Percentiles rank a stretch among this genome's conserved stretches.
Evolutionary conservation across 495 filamentous ascomycete species (phyloP).

Genomic region (Tuber microsphaerosporum): DNA sequence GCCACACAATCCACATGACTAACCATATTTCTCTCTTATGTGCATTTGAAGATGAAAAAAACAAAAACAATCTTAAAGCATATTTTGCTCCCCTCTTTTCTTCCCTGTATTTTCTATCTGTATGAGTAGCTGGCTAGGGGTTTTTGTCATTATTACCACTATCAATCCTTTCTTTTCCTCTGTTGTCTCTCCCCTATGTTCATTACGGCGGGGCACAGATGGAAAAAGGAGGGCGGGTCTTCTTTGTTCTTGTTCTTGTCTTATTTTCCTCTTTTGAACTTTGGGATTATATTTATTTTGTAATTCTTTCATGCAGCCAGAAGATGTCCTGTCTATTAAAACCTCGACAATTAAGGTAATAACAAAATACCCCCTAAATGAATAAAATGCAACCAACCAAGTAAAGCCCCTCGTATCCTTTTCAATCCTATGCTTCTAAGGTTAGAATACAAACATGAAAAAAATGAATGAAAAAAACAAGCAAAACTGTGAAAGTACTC

Average conservation of each 20-base stretch:
- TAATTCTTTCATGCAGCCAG: slow-evolving; percentile 20
- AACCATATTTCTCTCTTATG: neutral
- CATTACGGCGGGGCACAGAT: neutral
- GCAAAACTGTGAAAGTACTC: neutral
- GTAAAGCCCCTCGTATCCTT: neutral
- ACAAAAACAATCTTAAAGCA: neutral
- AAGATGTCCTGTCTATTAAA: neutral
- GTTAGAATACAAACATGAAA: neutral
- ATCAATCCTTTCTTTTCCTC: neutral
- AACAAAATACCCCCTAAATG: neutral
- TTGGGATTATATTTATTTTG: slow-evolving; percentile 30
- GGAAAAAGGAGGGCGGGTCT: neutral
- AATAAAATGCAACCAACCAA: neutral
- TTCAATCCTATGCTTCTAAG: neutral
- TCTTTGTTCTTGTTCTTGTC: neutral
- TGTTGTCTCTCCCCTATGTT: neutral
- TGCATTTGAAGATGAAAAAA: neutral
- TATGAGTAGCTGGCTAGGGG: neutral
- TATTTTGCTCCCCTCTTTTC: slow-evolving; percentile 4
- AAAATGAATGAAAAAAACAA: too few relatives aligned
- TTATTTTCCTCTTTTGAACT: slow-evolving; percentile 2
- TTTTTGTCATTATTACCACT: slow-evolving; percentile 1
- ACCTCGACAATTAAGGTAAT: neutral
- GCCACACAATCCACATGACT: slow-evolving; percentile 2
- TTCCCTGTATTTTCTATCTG: slow-evolving; percentile 7